Percentiles rank a stretch among this genome's conserved stretches.
Evolutionary conservation across 441 rosid genomes (phyloP).

Genomic region (Kokia cookei): DNA sequence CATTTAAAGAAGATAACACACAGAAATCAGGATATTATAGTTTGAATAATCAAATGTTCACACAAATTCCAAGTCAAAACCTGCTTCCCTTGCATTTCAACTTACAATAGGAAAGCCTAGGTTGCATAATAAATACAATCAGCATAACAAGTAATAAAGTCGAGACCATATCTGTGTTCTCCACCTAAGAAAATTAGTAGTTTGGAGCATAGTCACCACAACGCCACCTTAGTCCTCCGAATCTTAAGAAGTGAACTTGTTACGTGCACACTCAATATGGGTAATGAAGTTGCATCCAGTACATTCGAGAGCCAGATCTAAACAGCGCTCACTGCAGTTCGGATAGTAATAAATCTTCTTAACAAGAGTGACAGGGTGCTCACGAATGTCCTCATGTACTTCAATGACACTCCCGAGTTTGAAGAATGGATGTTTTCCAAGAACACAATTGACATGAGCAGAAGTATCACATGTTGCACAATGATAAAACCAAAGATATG

Average conservation of each 20-base stretch:
- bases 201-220: background rate
- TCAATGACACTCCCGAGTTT: background rate
- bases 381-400: fast-evolving
- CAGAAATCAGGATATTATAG: background rate
- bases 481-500: background rate
- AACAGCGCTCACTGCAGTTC: background rate
- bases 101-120: background rate
- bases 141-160: background rate
- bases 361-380: background rate
- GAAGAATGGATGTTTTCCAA: background rate
- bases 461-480: background rate
- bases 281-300: background rate
- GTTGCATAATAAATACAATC: background rate
- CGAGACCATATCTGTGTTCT: background rate
- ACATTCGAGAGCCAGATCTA: background rate
- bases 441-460: background rate
- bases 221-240: background rate
- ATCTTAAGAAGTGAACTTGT: too few relatives aligned
- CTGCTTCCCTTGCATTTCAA: background rate
- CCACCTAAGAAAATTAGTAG: background rate
- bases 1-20: background rate
- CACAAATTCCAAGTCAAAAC: background rate
- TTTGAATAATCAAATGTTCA: background rate
- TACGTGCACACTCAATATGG: background rate
- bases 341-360: too few relatives aligned